phyloP scores from a whole-genome alignment of 495 filamentous ascomycete species.

The Staphylotrichum longicolle region DNA sequence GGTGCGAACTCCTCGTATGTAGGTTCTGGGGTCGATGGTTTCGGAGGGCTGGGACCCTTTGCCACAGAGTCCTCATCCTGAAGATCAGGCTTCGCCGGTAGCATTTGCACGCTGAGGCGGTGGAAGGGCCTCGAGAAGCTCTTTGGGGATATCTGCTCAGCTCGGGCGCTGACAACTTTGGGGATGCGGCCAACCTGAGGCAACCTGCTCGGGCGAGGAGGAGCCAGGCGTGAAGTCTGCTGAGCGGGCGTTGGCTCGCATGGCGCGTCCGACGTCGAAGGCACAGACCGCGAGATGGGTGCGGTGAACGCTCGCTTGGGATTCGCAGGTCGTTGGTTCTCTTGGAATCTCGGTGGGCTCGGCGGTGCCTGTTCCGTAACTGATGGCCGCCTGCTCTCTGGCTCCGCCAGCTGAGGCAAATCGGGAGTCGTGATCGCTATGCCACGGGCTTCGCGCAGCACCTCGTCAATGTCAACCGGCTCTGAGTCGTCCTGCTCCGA shows the following conservation, averaged over 20 bases:
- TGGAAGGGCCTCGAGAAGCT: conserved; percentile 78
- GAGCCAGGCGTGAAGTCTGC: conserved; percentile 15
- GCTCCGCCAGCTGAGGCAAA: neutral
- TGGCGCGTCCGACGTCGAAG: neutral
- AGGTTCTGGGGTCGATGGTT: conserved; percentile 40
- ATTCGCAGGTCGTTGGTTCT: neutral
- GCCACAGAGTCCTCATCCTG: conserved; percentile 45
- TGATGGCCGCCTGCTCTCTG: conserved; percentile 15
- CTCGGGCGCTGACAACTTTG: conserved; percentile 73
- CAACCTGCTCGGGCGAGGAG: conserved; percentile 50
- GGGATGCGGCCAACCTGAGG: conserved; percentile 89
- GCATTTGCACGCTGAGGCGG: conserved; percentile 32
- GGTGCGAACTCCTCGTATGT: conserved; percentile 28
- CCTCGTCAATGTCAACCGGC: conserved; percentile 57
- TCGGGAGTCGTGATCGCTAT: conserved; percentile 21
- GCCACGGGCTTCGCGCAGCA: conserved; percentile 60
- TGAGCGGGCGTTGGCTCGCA: neutral
- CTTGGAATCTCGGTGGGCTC: neutral
- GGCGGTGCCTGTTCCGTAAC: conserved; percentile 1
- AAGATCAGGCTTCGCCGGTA: conserved; percentile 16
- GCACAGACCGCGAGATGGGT: neutral
- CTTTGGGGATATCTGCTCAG: conserved; percentile 66
- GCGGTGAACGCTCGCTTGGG: neutral
- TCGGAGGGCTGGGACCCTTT: conserved; percentile 47
- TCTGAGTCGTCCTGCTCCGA: conserved; percentile 65